These are phyloP conservation scores for Diaporthe vaccinii DNA, from an alignment of 2,329 filamentous ascomycete genomes.

Conservation along the genomic window DNA sequence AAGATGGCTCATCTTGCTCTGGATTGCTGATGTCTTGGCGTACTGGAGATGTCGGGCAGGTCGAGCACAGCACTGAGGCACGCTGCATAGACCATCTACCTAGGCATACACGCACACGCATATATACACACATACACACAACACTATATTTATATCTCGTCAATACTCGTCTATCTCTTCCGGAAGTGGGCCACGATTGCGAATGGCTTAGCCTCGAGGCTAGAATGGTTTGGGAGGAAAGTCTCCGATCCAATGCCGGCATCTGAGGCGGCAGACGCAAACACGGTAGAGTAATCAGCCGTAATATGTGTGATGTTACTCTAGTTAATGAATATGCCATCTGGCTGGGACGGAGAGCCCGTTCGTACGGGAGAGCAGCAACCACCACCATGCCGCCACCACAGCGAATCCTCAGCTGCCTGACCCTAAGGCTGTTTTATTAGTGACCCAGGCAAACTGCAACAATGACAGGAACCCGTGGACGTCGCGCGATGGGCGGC, in stretches of 20 bases:
- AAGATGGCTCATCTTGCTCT: slow-evolving; percentile 26
- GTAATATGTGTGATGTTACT: slow-evolving; percentile 7
- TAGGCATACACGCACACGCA: neutral
- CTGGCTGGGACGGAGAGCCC: neutral
- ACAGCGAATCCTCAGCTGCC: neutral
- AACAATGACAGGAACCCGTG: neutral
- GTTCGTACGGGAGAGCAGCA: neutral
- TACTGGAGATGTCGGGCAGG: neutral
- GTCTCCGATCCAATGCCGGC: slow-evolving; percentile 30
- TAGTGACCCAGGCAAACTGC: neutral
- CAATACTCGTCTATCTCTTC: slow-evolving; percentile 9
- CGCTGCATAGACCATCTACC: neutral
- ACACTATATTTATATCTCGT: slow-evolving; percentile 4
- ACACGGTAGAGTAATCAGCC: slow-evolving; percentile 20
- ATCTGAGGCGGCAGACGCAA: slow-evolving; percentile 25
- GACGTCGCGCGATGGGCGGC: neutral
- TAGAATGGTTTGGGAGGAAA: slow-evolving; percentile 15
- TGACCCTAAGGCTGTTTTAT: neutral
- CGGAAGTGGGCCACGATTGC: slow-evolving; percentile 24
- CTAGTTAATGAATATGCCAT: neutral
- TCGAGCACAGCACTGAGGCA: neutral
- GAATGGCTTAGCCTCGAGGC: slow-evolving; percentile 25
- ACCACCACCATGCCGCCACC: neutral
- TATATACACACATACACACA: neutral
- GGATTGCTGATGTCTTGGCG: slow-evolving; percentile 30